Evolutionary conservation across 2,329 filamentous ascomycete species (phyloP).

Genomic region (Colletotrichum cuscutae): DNA sequence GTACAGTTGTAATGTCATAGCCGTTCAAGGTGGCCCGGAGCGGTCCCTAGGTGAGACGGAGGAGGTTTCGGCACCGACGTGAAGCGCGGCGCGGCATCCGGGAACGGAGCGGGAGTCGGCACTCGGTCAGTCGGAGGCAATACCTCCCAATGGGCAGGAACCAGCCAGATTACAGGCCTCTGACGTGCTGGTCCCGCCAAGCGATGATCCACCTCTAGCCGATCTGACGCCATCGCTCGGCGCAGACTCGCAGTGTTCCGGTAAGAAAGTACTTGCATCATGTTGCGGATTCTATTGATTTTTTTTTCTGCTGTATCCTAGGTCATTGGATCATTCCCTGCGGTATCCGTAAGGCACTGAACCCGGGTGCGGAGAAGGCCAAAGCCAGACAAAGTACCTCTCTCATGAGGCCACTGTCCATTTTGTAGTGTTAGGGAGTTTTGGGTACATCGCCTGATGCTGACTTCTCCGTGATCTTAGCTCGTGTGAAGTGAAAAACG

Average conservation of each 20-base stretch:
- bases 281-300: background rate
- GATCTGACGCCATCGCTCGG: constrained; percentile 31
- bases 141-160: background rate
- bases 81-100: background rate
- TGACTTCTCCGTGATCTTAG: background rate
- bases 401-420: background rate
- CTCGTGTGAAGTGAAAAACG: background rate
- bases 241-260: background rate
- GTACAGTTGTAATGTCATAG: no score
- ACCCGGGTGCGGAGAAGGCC: background rate
- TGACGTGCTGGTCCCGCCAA: constrained; percentile 19
- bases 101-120: constrained; percentile 1
- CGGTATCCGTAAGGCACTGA: no score
- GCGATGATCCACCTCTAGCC: constrained; percentile 29
- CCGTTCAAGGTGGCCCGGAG: no score
- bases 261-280: no score
- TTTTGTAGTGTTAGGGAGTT: background rate
- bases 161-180: background rate
- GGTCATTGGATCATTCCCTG: no score
- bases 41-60: background rate
- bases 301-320: background rate
- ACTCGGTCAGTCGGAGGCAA: background rate
- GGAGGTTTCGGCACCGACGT: background rate
- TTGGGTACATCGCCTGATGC: background rate
- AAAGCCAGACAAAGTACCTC: background rate